These are phyloP conservation scores for Mucuna pruriens DNA, from an alignment of 306 rosid species.

Conservation along the genomic window DNA sequence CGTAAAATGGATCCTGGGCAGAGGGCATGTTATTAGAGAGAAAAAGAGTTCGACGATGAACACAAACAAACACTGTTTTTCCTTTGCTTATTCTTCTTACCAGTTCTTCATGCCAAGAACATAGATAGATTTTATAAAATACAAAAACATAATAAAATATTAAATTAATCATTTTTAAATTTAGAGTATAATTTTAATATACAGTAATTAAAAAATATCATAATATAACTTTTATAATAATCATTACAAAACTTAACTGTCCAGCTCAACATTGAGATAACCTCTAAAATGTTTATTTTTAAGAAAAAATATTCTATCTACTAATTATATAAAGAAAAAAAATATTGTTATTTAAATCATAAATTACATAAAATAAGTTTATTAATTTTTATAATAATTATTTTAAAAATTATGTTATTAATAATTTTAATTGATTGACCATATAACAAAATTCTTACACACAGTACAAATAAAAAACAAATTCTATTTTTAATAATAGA, in stretches of 20 bases:
- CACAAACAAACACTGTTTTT: not conserved
- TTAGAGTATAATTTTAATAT: not conserved
- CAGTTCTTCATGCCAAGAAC: not conserved
- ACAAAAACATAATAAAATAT: not conserved
- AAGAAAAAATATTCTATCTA: too few relatives aligned
- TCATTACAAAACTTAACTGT: not conserved
- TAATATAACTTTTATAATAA: not conserved
- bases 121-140: not conserved
- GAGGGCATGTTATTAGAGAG: constrained; percentile 68
- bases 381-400: too few relatives aligned
- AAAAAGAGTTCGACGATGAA: not conserved
- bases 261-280: too few relatives aligned
- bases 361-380: too few relatives aligned
- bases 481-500: too few relatives aligned
- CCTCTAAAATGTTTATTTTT: too few relatives aligned
- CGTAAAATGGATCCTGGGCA: constrained; percentile 97
- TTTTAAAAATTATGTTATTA: too few relatives aligned
- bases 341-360: too few relatives aligned
- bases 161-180: not conserved
- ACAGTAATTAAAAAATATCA: not conserved
- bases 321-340: too few relatives aligned
- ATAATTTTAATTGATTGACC: too few relatives aligned
- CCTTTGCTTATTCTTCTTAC: not conserved
- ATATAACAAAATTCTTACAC: too few relatives aligned
- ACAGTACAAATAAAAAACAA: too few relatives aligned